Conservation (phyloP, 495 filamentous ascomycete species). For the Thozetella sp. region DNA sequence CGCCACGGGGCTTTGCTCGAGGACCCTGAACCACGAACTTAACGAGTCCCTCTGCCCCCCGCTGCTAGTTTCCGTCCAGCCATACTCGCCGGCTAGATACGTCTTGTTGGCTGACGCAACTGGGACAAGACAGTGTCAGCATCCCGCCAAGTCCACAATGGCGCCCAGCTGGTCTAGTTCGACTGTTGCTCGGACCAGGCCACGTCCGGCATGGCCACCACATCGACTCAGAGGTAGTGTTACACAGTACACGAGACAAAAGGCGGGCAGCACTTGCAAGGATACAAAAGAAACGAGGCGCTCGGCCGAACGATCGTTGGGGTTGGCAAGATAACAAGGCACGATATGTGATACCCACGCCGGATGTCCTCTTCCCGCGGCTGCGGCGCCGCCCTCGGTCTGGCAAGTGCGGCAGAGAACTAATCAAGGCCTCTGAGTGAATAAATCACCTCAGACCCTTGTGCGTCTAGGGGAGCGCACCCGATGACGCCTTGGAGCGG, state of each 20-base stretch:
- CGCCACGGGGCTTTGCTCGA: conserved; percentile 41
- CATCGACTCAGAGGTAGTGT: neutral
- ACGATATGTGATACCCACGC: no score
- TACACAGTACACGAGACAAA: neutral
- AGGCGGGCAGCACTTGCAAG: neutral
- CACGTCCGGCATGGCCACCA: neutral
- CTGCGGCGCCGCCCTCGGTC: no score
- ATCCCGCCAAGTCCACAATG: neutral
- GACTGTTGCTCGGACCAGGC: neutral
- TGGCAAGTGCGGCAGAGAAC: no score
- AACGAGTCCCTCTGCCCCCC: conserved; percentile 17
- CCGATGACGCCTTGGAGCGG: no score
- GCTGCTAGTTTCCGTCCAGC: conserved; percentile 38
- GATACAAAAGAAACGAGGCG: neutral
- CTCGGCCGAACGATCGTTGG: neutral
- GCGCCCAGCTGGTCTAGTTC: neutral
- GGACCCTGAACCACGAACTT: conserved; percentile 40
- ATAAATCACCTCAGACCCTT: no score
- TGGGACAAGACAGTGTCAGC: conserved; percentile 4
- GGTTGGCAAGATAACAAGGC: neutral
- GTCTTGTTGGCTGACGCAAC: conserved; percentile 35
- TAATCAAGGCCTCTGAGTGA: no score
- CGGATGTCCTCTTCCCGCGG: no score
- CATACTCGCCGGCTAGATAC: conserved; percentile 55
- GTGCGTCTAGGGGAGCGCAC: no score